phyloP scores from a whole-genome alignment of 495 filamentous ascomycete species.

The Apiosordaria backusii region DNA sequence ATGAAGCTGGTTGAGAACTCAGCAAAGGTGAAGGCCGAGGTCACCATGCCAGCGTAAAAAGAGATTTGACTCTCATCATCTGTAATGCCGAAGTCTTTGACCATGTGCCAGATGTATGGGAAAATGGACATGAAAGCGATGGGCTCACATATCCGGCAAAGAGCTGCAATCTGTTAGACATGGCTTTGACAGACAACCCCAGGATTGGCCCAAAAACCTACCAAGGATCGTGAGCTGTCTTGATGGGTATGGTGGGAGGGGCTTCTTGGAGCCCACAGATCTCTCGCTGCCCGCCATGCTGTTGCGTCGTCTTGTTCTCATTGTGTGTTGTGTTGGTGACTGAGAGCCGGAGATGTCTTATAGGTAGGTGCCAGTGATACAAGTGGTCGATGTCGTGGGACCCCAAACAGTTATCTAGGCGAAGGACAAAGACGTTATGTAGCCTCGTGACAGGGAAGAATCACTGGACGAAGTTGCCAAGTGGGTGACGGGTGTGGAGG shows the following conservation, averaged over 20 bases:
- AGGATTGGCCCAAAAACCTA: slow-evolving; percentile 36
- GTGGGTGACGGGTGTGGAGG: not conserved
- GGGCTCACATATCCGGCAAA: slow-evolving; percentile 94
- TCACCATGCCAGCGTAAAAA: slow-evolving; percentile 93
- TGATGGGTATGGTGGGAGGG: slow-evolving; percentile 44
- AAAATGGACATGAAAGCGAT: slow-evolving; percentile 99
- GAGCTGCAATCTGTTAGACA: slow-evolving; percentile 56
- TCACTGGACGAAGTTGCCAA: not conserved
- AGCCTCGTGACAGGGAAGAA: not conserved
- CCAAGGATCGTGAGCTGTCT: slow-evolving; percentile 71
- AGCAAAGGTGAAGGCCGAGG: slow-evolving; percentile 91
- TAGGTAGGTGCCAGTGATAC: not conserved
- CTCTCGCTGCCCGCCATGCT: slow-evolving; percentile 12
- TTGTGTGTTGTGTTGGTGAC: slow-evolving; percentile 5
- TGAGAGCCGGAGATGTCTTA: not conserved
- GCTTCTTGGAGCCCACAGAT: slow-evolving; percentile 2
- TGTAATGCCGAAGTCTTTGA: slow-evolving; percentile 83
- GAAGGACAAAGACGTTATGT: not conserved
- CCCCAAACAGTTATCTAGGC: not conserved
- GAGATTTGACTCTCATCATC: slow-evolving; percentile 75
- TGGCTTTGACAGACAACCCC: not conserved
- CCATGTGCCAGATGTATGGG: slow-evolving; percentile 98
- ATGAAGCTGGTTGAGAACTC: slow-evolving; percentile 86
- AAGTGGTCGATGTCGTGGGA: not conserved
- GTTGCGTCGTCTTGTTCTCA: slow-evolving; percentile 19